phyloP scores from a whole-genome alignment of 805 yeast genomes.

The Zygotorulaspora danielsina region DNA sequence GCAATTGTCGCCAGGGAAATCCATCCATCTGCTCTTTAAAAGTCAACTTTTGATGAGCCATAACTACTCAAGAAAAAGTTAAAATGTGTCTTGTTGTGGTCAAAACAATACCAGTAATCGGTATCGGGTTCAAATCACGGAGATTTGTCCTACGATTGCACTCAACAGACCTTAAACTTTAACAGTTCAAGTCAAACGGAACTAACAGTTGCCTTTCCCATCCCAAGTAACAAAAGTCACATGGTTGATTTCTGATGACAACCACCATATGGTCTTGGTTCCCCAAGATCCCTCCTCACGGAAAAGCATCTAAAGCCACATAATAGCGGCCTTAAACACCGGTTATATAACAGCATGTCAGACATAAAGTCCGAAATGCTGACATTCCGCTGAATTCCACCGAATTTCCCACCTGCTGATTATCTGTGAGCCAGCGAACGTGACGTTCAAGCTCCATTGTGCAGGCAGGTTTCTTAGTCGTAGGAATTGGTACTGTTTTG shows the following conservation, averaged over 20 bases:
- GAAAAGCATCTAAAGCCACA: constrained; percentile 7
- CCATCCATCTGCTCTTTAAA: constrained; percentile 51
- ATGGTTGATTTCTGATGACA: constrained; percentile 34
- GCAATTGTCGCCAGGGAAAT: constrained; percentile 51
- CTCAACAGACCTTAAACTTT: constrained; percentile 33
- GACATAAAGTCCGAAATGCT: background rate
- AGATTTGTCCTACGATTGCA: constrained; percentile 36
- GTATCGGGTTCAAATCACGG: constrained; percentile 35
- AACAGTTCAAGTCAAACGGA: constrained; percentile 27
- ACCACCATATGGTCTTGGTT: constrained; percentile 23
- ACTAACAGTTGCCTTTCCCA: constrained; percentile 34
- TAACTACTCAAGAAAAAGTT: background rate
- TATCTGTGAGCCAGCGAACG: constrained; percentile 1
- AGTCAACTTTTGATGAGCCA: constrained; percentile 16
- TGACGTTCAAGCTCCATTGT: constrained; percentile 1
- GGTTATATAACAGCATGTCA: background rate
- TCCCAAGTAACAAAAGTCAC: constrained; percentile 8
- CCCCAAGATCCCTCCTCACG: constrained; percentile 26
- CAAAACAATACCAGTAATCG: constrained; percentile 35
- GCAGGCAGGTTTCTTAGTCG: constrained; percentile 31
- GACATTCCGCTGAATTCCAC: constrained; percentile 32
- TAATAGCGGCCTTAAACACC: background rate
- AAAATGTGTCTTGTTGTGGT: constrained; percentile 1
- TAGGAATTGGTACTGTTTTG: constrained; percentile 25
- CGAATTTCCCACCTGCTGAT: constrained; percentile 39